These are phyloP conservation scores for Coemansia sp. DNA, from an alignment of 192 early-diverging fungal species.

Conservation along the genomic window DNA sequence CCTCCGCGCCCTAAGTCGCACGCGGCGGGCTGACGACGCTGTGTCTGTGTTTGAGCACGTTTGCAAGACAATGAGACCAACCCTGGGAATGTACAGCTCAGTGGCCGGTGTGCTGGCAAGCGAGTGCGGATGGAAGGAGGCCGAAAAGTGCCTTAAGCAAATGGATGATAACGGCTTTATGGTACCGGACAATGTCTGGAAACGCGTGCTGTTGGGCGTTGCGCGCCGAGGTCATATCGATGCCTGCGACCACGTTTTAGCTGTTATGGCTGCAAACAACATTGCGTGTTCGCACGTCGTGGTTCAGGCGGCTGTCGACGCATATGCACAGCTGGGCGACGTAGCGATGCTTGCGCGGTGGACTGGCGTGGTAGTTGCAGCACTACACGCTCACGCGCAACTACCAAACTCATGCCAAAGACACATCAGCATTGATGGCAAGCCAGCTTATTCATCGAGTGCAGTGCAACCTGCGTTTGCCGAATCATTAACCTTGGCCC, in stretches of 20 bases:
- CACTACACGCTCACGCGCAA: slow-evolving; percentile 21
- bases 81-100: slow-evolving; percentile 38
- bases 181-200: slow-evolving; percentile 26
- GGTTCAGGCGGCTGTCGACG: slow-evolving; percentile 34
- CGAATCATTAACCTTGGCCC: slow-evolving; percentile 6
- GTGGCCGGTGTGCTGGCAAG: slow-evolving; percentile 34
- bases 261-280: slow-evolving; percentile 18
- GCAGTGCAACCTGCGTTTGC: not conserved
- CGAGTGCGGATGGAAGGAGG: slow-evolving; percentile 14
- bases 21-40: slow-evolving; percentile 17
- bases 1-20: slow-evolving; percentile 33
- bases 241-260: slow-evolving; percentile 27
- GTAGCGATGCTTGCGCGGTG: slow-evolving; percentile 42
- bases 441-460: not conserved
- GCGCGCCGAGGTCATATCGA: slow-evolving; percentile 32
- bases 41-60: slow-evolving; percentile 34
- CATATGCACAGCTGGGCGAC: slow-evolving; percentile 30
- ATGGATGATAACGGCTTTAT: slow-evolving; percentile 35
- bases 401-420: slow-evolving; percentile 8
- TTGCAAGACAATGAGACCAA: slow-evolving; percentile 34
- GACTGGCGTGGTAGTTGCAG: slow-evolving; percentile 27
- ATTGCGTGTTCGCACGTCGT: slow-evolving; percentile 19
- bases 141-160: slow-evolving; percentile 22
- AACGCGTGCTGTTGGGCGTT: slow-evolving; percentile 36
- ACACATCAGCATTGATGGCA: slow-evolving; percentile 19